These are phyloP conservation scores for Metschnikowia peoriensis DNA, from an alignment of 805 yeast species.

Conservation along the genomic window DNA sequence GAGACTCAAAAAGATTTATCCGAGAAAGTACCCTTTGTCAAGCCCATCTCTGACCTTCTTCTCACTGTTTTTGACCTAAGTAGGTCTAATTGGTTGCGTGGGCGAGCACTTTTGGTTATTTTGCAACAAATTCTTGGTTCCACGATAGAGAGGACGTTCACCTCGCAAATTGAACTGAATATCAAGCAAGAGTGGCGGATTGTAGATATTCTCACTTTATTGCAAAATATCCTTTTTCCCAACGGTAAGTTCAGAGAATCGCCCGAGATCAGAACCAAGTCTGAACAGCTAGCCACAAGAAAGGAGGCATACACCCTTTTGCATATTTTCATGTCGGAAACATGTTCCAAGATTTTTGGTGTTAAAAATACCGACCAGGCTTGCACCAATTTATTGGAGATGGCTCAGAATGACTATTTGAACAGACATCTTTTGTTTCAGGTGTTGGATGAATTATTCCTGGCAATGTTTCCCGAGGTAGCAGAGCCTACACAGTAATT, in stretches of 20 bases:
- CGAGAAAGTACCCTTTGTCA: constrained; percentile 53
- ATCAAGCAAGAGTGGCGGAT: constrained; percentile 45
- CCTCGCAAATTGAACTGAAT: constrained; percentile 40
- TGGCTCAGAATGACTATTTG: constrained; percentile 71
- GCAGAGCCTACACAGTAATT: not conserved
- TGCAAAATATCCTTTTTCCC: constrained; percentile 35
- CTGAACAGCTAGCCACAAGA: constrained; percentile 51
- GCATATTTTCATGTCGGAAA: constrained; percentile 57
- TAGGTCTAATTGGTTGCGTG: constrained; percentile 74
- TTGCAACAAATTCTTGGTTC: constrained; percentile 86
- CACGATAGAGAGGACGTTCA: constrained; percentile 71
- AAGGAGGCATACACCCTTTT: constrained; percentile 60
- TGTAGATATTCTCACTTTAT: constrained; percentile 28
- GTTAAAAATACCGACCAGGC: constrained; percentile 61
- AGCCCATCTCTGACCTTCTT: constrained; percentile 77
- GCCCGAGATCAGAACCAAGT: constrained; percentile 44
- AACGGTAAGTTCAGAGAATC: constrained; percentile 50
- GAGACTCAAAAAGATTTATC: constrained; percentile 26
- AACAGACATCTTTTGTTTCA: constrained; percentile 62
- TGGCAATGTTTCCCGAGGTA: constrained; percentile 38
- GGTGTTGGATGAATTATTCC: constrained; percentile 55
- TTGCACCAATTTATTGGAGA: constrained; percentile 53
- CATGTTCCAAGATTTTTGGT: constrained; percentile 75
- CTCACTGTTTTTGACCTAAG: constrained; percentile 67
- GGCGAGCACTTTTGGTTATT: constrained; percentile 76